Conservation (phyloP, 1,284 basidiomycete genomes). For the Pascua sp. region DNA sequence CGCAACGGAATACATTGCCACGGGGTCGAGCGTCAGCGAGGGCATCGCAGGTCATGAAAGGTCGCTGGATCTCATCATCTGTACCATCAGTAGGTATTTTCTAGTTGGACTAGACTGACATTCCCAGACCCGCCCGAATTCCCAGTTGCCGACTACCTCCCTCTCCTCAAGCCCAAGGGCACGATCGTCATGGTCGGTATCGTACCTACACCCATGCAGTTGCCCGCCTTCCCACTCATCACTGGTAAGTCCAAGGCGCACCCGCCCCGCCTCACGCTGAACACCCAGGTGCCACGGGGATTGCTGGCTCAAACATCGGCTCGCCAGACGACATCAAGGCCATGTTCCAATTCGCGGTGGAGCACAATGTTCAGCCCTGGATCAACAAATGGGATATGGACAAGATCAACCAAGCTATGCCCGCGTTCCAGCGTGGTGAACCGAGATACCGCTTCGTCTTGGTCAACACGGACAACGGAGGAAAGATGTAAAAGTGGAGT, state of each 20-base stretch:
- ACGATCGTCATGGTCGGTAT: conserved; percentile 46
- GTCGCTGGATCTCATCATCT: conserved; percentile 50
- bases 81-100: conserved; percentile 39
- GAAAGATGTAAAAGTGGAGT: too few species aligned
- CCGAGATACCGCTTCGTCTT: conserved; percentile 51
- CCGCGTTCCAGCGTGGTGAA: conserved; percentile 47
- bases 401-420: conserved; percentile 50
- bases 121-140: neutral
- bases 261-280: conserved; percentile 30
- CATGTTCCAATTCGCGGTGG: conserved; percentile 40
- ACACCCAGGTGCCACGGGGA: conserved; percentile 17
- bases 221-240: conserved; percentile 28
- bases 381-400: conserved; percentile 40
- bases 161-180: conserved; percentile 45
- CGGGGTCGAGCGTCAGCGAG: conserved; percentile 25
- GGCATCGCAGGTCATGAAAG: conserved; percentile 31
- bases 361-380: conserved; percentile 32
- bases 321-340: conserved; percentile 44
- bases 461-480: conserved; percentile 34
- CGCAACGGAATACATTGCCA: conserved; percentile 45
- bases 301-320: conserved; percentile 39
- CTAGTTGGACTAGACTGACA: neutral
- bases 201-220: conserved; percentile 32
- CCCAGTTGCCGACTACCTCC: conserved; percentile 41
- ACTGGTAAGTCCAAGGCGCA: too few species aligned